phyloP scores from a whole-genome alignment of 2,329 filamentous ascomycete genomes.

The Karstenula rhodostoma region DNA sequence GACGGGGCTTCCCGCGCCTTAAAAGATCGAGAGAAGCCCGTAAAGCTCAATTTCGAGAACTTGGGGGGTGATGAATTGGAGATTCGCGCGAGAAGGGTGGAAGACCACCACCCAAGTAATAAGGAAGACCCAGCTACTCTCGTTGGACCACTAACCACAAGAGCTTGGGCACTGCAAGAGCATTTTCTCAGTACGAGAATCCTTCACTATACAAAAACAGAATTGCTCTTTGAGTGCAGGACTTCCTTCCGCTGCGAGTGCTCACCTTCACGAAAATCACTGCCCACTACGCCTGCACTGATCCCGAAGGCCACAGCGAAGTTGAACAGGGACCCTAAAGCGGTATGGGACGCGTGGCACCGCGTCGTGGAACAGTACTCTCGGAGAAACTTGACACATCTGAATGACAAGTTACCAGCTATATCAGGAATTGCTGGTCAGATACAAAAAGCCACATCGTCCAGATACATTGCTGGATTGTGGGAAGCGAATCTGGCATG shows the following conservation, averaged over 20 bases:
- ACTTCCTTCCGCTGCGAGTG: conserved; percentile 45
- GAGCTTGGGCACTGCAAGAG: conserved; percentile 46
- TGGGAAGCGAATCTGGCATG: conserved; percentile 42
- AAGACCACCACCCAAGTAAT: conserved; percentile 40
- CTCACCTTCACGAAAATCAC: conserved; percentile 34
- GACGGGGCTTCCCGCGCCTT: conserved; percentile 33
- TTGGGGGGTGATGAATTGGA: conserved; percentile 33
- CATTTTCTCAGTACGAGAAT: conserved; percentile 44
- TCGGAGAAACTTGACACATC: conserved; percentile 35
- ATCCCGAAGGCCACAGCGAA: conserved; percentile 43
- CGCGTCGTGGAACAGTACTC: conserved; percentile 42
- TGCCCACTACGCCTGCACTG: conserved; percentile 40
- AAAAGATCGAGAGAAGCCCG: conserved; percentile 33
- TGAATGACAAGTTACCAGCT: conserved; percentile 41
- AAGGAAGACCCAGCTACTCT: conserved; percentile 33
- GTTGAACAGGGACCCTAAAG: conserved; percentile 22
- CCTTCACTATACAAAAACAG: conserved; percentile 43
- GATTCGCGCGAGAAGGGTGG: conserved; percentile 35
- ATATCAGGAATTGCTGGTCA: conserved; percentile 46
- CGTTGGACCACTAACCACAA: conserved; percentile 34
- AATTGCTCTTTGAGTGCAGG: conserved; percentile 47
- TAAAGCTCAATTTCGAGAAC: conserved; percentile 38
- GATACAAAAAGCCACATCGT: conserved; percentile 38
- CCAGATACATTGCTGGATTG: conserved; percentile 44
- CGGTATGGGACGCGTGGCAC: conserved; percentile 43